Evolutionary conservation across 2,329 filamentous ascomycete genomes (phyloP).

Genomic region (Talaromyces piceae): DNA sequence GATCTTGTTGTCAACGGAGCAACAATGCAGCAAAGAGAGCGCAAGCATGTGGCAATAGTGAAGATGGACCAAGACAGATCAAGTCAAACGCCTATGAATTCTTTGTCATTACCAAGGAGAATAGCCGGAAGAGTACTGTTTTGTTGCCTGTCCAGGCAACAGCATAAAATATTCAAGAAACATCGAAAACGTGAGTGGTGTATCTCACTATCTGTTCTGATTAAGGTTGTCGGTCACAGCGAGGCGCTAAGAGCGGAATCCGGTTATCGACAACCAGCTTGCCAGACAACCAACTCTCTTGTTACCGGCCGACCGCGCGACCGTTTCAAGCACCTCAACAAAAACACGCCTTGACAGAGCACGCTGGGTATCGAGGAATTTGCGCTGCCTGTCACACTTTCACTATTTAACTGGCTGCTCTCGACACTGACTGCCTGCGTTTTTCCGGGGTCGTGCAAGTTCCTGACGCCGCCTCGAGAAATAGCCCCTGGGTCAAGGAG

Average conservation of each 20-base stretch:
- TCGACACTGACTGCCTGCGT: not conserved
- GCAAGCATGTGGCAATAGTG: not conserved
- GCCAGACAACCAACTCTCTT: not conserved
- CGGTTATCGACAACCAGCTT: not conserved
- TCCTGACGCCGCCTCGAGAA: not conserved
- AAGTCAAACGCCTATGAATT: no score
- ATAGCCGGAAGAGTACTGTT: no score
- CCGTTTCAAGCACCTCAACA: not conserved
- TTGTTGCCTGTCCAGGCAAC: no score
- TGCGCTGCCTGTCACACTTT: not conserved
- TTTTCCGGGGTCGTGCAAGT: not conserved
- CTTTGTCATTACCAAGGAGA: no score
- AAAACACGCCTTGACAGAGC: not conserved
- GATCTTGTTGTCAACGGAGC: no score
- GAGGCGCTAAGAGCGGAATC: not conserved
- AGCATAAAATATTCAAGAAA: no score
- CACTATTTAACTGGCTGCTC: not conserved
- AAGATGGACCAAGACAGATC: not conserved
- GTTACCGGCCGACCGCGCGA: not conserved
- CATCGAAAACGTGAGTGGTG: not conserved
- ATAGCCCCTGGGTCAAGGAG: slow-evolving; percentile 1
- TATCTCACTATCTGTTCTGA: not conserved
- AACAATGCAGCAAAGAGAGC: not conserved
- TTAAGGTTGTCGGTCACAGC: not conserved
- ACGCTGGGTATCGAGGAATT: not conserved